Evolutionary conservation across 1,284 basidiomycete genomes (phyloP).

Genomic region (Flammula alnicola): DNA sequence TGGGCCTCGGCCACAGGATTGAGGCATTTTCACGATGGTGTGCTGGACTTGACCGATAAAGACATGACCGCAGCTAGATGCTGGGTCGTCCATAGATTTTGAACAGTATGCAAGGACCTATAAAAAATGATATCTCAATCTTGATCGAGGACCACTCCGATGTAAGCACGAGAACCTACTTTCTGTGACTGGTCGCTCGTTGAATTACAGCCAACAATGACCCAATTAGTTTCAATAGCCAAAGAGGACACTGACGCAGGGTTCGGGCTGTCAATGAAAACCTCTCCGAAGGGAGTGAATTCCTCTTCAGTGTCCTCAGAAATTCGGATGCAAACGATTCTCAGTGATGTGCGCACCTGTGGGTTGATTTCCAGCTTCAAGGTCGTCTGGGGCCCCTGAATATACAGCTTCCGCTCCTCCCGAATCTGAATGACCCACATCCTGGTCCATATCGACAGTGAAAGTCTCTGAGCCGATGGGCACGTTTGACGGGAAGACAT

Average conservation of each 20-base stretch:
- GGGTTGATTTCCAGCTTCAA: not conserved
- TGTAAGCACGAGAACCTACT: not conserved
- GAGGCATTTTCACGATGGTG: slow-evolving; percentile 31
- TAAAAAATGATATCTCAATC: not conserved
- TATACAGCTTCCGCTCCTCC: slow-evolving; percentile 4
- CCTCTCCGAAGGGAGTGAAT: slow-evolving; percentile 26
- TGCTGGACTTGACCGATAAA: slow-evolving; percentile 30
- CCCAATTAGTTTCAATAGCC: slow-evolving; percentile 28
- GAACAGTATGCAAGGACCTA: slow-evolving; percentile 27
- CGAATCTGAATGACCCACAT: slow-evolving; percentile 8
- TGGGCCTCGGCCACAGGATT: slow-evolving; percentile 28
- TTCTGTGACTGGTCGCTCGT: slow-evolving; percentile 28
- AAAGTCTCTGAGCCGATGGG: slow-evolving; percentile 15
- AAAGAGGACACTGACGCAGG: slow-evolving; percentile 27
- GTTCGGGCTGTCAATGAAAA: slow-evolving; percentile 35
- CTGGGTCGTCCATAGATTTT: slow-evolving; percentile 19
- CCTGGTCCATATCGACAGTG: slow-evolving; percentile 22
- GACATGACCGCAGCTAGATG: slow-evolving; percentile 29
- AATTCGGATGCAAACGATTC: not conserved
- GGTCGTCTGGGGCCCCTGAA: slow-evolving; percentile 1
- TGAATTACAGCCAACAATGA: slow-evolving; percentile 27
- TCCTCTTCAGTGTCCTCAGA: slow-evolving; percentile 9
- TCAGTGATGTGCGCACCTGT: not conserved
- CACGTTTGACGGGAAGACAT: slow-evolving; percentile 17
- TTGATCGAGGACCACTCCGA: no score